Percentiles rank a stretch among this genome's conserved stretches.
Evolutionary conservation across 2,329 filamentous ascomycete species (phyloP).

Genomic region (Phyllosticta paracitricarpa): DNA sequence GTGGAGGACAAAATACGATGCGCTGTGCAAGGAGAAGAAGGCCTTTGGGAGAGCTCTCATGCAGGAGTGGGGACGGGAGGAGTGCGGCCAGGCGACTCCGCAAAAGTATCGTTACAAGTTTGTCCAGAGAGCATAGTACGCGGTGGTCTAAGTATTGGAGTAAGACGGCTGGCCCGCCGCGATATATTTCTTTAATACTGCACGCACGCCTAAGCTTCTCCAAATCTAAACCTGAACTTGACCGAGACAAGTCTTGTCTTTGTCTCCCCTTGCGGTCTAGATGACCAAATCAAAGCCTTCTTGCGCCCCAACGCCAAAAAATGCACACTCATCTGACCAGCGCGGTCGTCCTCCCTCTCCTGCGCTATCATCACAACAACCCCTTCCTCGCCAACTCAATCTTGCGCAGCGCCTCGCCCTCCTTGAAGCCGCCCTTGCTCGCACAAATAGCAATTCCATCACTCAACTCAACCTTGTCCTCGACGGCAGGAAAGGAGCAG

Average conservation of each 20-base stretch:
- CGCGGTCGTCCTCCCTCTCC: neutral
- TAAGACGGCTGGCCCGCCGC: neutral
- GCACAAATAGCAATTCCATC: conserved; percentile 66
- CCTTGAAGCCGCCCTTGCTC: conserved; percentile 64
- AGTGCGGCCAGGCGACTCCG: conserved; percentile 21
- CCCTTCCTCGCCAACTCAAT: conserved; percentile 73
- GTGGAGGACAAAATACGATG: conserved; percentile 5
- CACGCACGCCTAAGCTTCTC: neutral
- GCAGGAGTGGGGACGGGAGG: conserved; percentile 67
- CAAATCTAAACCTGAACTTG: neutral
- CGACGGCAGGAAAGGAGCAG: conserved; percentile 61
- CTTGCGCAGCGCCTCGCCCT: conserved; percentile 62
- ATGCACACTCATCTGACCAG: neutral
- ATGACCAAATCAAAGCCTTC: neutral
- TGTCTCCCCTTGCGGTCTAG: neutral
- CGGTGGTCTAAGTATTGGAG: neutral
- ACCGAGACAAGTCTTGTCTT: neutral
- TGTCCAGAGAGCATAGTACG: neutral
- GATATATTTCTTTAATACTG: neutral
- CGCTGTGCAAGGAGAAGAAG: conserved; percentile 21
- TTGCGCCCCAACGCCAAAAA: neutral
- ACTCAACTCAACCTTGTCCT: conserved; percentile 59
- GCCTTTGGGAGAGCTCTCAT: conserved; percentile 47
- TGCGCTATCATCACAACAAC: conserved; percentile 43
- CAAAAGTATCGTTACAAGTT: conserved; percentile 27